Conservation (phyloP, 176 grass and related monocot species). For the Lolium rigidum region DNA sequence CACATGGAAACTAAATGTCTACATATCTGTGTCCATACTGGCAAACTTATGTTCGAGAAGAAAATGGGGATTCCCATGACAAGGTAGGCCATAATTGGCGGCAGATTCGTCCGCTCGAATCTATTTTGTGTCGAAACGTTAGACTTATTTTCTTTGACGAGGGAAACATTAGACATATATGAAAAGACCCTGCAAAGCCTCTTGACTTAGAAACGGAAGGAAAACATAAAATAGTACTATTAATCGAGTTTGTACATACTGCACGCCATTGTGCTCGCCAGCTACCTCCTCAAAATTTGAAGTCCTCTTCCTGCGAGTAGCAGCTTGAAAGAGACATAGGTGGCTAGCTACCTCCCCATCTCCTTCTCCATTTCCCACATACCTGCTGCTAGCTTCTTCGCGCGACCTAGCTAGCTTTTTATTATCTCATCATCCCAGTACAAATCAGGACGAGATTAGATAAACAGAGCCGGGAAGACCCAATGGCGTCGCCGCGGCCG, state of each 20-base stretch:
- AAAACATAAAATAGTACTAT: slow-evolving; percentile 45
- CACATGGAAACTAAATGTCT: not conserved
- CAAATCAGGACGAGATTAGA: not conserved
- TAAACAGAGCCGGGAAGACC: not conserved
- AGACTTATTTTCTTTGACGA: slow-evolving; percentile 41
- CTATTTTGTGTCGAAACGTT: slow-evolving; percentile 43
- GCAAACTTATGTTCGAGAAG: not conserved
- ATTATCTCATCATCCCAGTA: not conserved
- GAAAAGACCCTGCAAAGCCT: slow-evolving; percentile 42
- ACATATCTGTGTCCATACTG: not conserved
- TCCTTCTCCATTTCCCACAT: slow-evolving; percentile 39
- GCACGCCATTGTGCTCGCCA: not conserved
- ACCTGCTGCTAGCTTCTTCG: slow-evolving; percentile 17
- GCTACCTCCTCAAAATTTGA: not conserved
- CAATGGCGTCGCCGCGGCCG: slow-evolving; percentile 37
- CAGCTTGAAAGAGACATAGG: slow-evolving; percentile 44
- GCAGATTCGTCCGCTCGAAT: slow-evolving; percentile 49
- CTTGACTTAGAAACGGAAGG: slow-evolving; percentile 45
- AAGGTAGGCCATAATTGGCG: not conserved
- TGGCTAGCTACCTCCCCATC: slow-evolving; percentile 19
- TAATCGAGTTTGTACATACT: slow-evolving; percentile 14
- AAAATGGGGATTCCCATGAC: not conserved
- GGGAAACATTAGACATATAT: slow-evolving; percentile 57
- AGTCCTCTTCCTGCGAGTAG: slow-evolving; percentile 6
- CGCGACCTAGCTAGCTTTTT: not conserved